phyloP scores from a whole-genome alignment of 1,284 basidiomycete genomes.

The Pyrrhoderma noxium region DNA sequence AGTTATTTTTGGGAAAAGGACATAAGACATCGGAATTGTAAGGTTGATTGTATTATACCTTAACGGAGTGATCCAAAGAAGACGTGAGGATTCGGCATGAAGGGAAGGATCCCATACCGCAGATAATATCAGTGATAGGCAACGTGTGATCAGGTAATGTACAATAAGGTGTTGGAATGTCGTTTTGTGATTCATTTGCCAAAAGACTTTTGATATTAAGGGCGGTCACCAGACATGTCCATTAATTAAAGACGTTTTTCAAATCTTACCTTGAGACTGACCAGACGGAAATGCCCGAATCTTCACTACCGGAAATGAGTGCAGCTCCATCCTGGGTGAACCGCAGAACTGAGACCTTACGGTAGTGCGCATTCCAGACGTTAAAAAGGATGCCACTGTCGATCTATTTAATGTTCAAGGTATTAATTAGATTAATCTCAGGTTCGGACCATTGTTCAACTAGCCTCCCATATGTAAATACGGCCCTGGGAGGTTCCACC shows the following conservation, averaged over 20 bases:
- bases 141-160: conserved; percentile 88
- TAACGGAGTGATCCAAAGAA: conserved; percentile 87
- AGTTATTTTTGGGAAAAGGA: too few species aligned
- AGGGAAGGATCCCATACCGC: conserved; percentile 77
- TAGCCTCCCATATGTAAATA: conserved; percentile 92
- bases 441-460: conserved; percentile 24
- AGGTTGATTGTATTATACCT: conserved; percentile 41
- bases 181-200: conserved; percentile 61
- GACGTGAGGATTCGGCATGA: conserved; percentile 73
- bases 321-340: conserved; percentile 80
- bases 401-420: conserved; percentile 45
- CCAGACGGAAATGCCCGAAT: conserved; percentile 87
- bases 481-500: conserved; percentile 85
- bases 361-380: conserved; percentile 94
- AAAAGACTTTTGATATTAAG: conserved; percentile 37
- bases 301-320: conserved; percentile 82
- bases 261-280: conserved; percentile 67
- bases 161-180: conserved; percentile 70
- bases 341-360: conserved; percentile 72
- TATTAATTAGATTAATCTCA: conserved; percentile 12
- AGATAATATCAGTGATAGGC: conserved; percentile 74
- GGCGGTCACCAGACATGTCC: conserved; percentile 18
- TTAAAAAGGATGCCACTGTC: conserved; percentile 84
- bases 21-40: conserved; percentile 4
- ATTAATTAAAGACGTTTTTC: conserved; percentile 19